These are phyloP conservation scores for Elsinoe necatrix DNA, from an alignment of 2,329 filamentous ascomycete species.

Conservation along the genomic window DNA sequence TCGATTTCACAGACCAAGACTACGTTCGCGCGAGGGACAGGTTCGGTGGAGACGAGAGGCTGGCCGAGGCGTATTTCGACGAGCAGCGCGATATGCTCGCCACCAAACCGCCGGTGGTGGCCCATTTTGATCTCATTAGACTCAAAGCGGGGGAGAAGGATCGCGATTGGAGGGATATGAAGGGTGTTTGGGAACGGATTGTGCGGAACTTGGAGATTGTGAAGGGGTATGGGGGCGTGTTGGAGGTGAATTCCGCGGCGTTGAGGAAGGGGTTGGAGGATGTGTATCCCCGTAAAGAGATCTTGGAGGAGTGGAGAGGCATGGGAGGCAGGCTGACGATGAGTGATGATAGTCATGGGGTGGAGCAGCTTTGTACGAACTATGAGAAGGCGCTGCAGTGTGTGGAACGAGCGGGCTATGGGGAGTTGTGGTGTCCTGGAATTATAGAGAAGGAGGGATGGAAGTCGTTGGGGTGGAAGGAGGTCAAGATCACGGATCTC, in stretches of 20 bases:
- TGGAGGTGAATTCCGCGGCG: slow-evolving; percentile 84
- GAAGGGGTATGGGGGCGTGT: slow-evolving; percentile 63
- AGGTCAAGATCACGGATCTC: neutral
- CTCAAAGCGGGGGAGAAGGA: slow-evolving; percentile 57
- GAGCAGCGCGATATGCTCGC: slow-evolving; percentile 73
- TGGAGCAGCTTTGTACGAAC: slow-evolving; percentile 79
- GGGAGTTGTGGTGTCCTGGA: slow-evolving; percentile 40
- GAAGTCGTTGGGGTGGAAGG: neutral
- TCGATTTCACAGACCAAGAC: slow-evolving; percentile 68
- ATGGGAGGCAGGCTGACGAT: slow-evolving; percentile 77
- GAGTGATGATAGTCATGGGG: slow-evolving; percentile 89
- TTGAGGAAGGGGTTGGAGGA: slow-evolving; percentile 83
- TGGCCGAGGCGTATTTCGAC: slow-evolving; percentile 83
- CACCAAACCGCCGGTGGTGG: slow-evolving; percentile 68
- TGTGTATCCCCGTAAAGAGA: slow-evolving; percentile 73
- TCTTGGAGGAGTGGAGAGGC: slow-evolving; percentile 57
- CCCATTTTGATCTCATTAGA: slow-evolving; percentile 88
- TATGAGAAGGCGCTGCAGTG: slow-evolving; percentile 65
- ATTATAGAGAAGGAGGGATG: neutral
- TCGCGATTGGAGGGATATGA: slow-evolving; percentile 23
- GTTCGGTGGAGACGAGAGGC: slow-evolving; percentile 57
- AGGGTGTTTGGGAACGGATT: slow-evolving; percentile 64
- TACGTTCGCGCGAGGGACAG: slow-evolving; percentile 56
- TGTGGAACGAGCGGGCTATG: slow-evolving; percentile 57
- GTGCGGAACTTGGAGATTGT: slow-evolving; percentile 65